Conservation (phyloP, 208 protist species). For the Trypanosoma melophagium region DNA sequence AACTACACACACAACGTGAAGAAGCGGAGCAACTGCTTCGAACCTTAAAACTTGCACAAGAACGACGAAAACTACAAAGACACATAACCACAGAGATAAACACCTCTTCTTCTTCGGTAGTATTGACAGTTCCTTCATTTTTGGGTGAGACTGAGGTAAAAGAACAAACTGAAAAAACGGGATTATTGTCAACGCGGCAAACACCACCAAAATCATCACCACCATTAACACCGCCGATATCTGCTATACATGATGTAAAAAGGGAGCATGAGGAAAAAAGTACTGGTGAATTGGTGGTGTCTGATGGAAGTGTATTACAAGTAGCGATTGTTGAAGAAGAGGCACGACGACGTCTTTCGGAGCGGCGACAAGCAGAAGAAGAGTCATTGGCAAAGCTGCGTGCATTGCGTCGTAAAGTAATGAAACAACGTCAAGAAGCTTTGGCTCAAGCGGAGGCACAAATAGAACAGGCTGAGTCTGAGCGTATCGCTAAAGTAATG, state of each 20-base stretch:
- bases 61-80: not conserved
- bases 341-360: not conserved
- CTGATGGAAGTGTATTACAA: not conserved
- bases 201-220: too few relatives aligned
- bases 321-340: conserved; percentile 6
- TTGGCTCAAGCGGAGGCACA: conserved; percentile 6
- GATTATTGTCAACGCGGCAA: too few relatives aligned
- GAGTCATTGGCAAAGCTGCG: conserved; percentile 5
- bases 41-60: not conserved
- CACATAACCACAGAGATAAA: not conserved
- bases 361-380: conserved; percentile 13
- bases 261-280: not conserved
- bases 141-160: too few relatives aligned
- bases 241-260: too few relatives aligned
- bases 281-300: too few relatives aligned
- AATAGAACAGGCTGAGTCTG: conserved; percentile 7
- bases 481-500: not conserved
- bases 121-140: too few relatives aligned
- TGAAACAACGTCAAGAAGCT: conserved; percentile 5
- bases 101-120: not conserved
- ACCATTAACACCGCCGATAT: too few relatives aligned
- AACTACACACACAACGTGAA: not conserved
- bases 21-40: not conserved
- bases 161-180: too few relatives aligned
- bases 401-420: not conserved